Evolutionary conservation across 352 stramenopile species (phyloP).

Genomic region (Phytophthora chlamydospora): DNA sequence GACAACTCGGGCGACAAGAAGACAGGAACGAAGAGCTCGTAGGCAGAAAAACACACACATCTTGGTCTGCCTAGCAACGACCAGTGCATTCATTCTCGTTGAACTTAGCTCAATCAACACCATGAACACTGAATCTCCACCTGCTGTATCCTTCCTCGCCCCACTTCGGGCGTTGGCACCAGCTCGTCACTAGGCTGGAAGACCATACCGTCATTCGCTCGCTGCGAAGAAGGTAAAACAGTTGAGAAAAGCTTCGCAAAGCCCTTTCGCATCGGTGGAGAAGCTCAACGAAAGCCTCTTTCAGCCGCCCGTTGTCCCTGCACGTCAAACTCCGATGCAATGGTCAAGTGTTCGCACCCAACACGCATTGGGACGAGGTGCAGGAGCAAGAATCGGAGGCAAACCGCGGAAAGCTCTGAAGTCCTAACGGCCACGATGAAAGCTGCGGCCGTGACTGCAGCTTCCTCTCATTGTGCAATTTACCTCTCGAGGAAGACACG

Average conservation of each 20-base stretch:
- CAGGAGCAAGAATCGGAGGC: conserved; percentile 12
- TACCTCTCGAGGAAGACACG: conserved; percentile 21
- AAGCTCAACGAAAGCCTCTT: conserved; percentile 11
- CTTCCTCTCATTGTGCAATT: conserved; percentile 34
- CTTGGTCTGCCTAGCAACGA: too few species aligned
- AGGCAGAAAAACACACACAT: conserved; percentile 1
- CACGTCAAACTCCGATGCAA: conserved; percentile 10
- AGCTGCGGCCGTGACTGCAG: background rate
- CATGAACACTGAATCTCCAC: background rate
- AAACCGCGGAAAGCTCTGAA: conserved; percentile 23
- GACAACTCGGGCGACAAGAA: conserved; percentile 9
- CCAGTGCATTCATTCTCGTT: too few species aligned
- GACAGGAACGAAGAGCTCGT: conserved; percentile 13
- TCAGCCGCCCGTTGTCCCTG: conserved; percentile 17
- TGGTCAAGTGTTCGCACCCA: conserved; percentile 28
- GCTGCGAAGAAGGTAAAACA: conserved; percentile 10
- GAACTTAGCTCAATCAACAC: background rate
- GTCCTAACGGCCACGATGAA: conserved; percentile 21
- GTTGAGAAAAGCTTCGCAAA: conserved; percentile 15
- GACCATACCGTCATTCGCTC: too few species aligned
- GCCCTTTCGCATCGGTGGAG: conserved; percentile 20
- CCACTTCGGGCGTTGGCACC: too few species aligned
- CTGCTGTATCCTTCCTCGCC: background rate
- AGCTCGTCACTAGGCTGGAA: too few species aligned
- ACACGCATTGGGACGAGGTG: conserved; percentile 32